Base-by-base conservation (phyloP, 371 early-diverging fungal species). In the Mortierella sp. region DNA sequence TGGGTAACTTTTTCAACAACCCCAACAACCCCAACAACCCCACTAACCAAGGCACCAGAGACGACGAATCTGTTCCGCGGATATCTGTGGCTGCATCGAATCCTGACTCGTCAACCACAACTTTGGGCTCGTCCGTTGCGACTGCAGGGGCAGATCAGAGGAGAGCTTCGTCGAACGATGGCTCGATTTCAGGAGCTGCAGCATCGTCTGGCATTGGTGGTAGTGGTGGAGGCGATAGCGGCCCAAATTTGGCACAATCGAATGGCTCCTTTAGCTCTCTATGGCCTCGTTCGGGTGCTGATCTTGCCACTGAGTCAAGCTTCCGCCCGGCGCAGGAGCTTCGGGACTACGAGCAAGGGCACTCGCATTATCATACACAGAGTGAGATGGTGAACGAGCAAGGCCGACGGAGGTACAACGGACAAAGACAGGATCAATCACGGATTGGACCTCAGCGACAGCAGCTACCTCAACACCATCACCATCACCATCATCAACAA, bases 321-420 rank as follows among this genome's bases (percentile, higher is more conserved):
- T 52, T 39, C 4, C 52, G 63, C 4, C 22, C 48, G 19, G 29
- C 11, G 0, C 71, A 75, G 50, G 80, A 66, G 14, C 68, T 79
- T 47, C 50, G 45, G 19, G 80, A 75, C 0, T 79, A 79, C 47
- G 75, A 79, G 29, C 80, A 79, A 70, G 80, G 80, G n/a, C 50
- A 71, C 41, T 75, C 80, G 10, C 69, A 79, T 16, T 79, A 79
- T 24, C 80, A 71, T 68, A n/a, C 68, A 14, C 71, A 68, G 10
- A 52, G 64, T 11, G 48, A 65, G 10, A 34, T n/a, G 31, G n/a
- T 34, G 61, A 52, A 26, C n/a, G 71, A 31, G 34, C 69, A 52
- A 26, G 45, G 40, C 16, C 50, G 19, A 22, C 64, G 16, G 19
- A 37, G 11, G 31, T 1, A 6, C 9, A 34, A 58, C 29, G 34